A percentile compares a stretch with the other conserved stretches of the same genome.
phyloP scores from a whole-genome alignment of 2,329 filamentous ascomycete species.

The Ophiostoma himal-ulmi region DNA sequence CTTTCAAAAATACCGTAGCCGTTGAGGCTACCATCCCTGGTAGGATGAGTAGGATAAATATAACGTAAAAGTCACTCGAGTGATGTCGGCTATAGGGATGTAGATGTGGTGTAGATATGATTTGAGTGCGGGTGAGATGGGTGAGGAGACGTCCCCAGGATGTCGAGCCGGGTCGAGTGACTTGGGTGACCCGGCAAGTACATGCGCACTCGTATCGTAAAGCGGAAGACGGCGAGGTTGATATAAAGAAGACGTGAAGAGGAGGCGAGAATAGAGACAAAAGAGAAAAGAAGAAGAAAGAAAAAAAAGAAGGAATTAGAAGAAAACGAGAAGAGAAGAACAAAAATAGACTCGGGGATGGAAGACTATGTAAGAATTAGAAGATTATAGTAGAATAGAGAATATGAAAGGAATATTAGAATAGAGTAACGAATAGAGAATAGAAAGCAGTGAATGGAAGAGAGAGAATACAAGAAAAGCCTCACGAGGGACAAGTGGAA shows the following conservation, averaged over 20 bases:
- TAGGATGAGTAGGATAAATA: neutral
- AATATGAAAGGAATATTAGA: neutral
- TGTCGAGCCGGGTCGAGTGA: neutral
- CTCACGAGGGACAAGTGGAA: slow-evolving; percentile 9
- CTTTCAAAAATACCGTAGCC: neutral
- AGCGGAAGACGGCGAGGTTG: neutral
- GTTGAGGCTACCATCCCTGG: slow-evolving; percentile 10
- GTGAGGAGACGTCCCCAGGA: neutral
- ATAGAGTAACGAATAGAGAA: neutral
- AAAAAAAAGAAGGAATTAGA: neutral
- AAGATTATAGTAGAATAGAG: neutral
- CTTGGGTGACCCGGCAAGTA: neutral
- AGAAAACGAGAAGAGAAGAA: neutral
- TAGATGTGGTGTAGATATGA: neutral
- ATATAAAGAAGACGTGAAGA: neutral
- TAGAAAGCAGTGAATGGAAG: neutral
- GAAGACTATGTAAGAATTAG: slow-evolving; percentile 4
- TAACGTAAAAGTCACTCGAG: neutral
- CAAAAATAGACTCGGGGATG: neutral
- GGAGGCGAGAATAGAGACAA: neutral
- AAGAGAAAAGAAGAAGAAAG: neutral
- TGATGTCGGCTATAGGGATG: neutral
- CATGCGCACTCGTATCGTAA: neutral
- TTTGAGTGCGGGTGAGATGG: neutral
- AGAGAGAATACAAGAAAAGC: neutral